Evolutionary conservation across 805 yeast genomes (phyloP).

Genomic region (Tetrapisispora fleetii): DNA sequence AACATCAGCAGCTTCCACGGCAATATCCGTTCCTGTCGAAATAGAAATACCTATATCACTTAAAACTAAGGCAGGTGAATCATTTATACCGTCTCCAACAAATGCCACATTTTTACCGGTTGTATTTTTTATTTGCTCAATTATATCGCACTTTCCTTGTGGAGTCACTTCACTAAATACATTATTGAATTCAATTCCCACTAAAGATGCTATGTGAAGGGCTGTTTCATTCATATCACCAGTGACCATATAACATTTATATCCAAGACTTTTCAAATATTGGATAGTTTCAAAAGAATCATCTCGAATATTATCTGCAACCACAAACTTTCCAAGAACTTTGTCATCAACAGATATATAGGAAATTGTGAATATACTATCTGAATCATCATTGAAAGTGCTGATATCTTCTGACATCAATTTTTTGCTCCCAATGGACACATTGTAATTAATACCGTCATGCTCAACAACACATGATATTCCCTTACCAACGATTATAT

Average conservation of each 20-base stretch:
- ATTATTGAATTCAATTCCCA: constrained; percentile 55
- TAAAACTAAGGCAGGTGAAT: constrained; percentile 88
- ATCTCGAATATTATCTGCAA: constrained; percentile 57
- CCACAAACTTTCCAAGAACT: constrained; percentile 55
- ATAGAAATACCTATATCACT: constrained; percentile 88
- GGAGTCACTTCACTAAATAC: constrained; percentile 75
- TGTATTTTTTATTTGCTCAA: constrained; percentile 43
- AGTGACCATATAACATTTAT: constrained; percentile 73
- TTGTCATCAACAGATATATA: constrained; percentile 48
- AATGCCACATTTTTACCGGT: constrained; percentile 52
- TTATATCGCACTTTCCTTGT: constrained; percentile 58
- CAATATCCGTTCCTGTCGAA: constrained; percentile 89
- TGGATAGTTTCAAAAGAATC: constrained; percentile 55
- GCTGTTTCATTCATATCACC: constrained; percentile 74
- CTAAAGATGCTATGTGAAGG: constrained; percentile 46
- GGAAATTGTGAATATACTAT: constrained; percentile 37
- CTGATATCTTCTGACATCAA: constrained; percentile 17
- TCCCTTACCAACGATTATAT: constrained; percentile 33
- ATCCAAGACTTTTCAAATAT: constrained; percentile 42
- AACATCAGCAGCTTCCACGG: constrained; percentile 92
- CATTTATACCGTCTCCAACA: constrained; percentile 97
- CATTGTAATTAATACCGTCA: constrained; percentile 19
- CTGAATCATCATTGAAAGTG: neutral
- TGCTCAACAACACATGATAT: constrained; percentile 17
- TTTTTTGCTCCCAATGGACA: constrained; percentile 49